Base-by-base conservation (phyloP, 176 grass and related monocot genomes). In the Oryza nivara region DNA sequence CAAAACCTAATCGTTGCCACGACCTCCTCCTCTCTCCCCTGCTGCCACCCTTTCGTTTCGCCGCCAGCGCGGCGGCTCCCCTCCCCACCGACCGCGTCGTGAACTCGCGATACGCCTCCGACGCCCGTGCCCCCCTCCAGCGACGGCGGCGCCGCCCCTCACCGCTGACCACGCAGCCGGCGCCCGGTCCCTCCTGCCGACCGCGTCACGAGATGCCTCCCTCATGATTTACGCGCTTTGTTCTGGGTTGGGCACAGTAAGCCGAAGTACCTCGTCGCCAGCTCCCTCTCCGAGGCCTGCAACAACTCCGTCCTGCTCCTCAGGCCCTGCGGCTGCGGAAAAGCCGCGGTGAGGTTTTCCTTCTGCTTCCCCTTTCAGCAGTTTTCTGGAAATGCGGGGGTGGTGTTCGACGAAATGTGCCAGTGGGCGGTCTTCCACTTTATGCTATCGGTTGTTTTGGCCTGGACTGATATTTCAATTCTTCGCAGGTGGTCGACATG, bases 241-340 rank as follows among this genome's bases (percentile, higher is more conserved):
- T 87, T 52, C 44, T 74, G 54, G 6, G 44, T 68, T 73, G 77
- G 4, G 32, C 40, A 41, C 85, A 98, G 96, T 22, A 92, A 95
- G 83, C 72, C 95, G 46, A 95, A 92, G 89, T 90, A 92, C 80
- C 89, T 95, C 13, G 85, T 98, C 23, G 48, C 85, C 69, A 93
- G 89, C 83, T 93, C 93, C 70, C 73, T 98, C 65, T 83, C 93
- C 4, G 92, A 92, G 69, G 83, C 89, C 56, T 98, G 91, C 89
- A 95, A 94, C 76, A 95, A 95, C 46, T 89, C 92, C 22, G 82
- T 93, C 67, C 89, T 98, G 54, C 96, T 98, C 15, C 87, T 92
- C 1, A 89, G 92, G 7, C 90, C 91, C 46, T 85, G 91, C 0
- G 93, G 96, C 13, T 95, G 83, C 23, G 23, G 0, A 0, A 23